Evolutionary conservation across 169 alveolate genomes (phyloP).

Genomic region (Plasmodium sp.): DNA sequence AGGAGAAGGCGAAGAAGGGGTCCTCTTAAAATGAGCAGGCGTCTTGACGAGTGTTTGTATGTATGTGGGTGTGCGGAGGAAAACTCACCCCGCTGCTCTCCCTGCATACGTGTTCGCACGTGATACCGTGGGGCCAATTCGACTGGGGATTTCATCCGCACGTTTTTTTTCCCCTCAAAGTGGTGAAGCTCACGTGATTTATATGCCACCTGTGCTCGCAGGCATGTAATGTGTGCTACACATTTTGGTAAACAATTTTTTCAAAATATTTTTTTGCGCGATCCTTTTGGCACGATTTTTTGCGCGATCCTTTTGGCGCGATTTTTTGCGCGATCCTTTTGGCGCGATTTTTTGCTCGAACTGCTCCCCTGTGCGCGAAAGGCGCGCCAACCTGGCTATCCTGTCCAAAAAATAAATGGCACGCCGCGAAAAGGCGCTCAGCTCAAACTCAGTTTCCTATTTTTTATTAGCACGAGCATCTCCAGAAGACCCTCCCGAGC

Average conservation of each 20-base stretch:
- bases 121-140: not conserved
- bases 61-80: not conserved
- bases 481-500: constrained; percentile 26
- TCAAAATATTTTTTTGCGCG: not conserved
- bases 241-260: not conserved
- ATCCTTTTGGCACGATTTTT: not conserved
- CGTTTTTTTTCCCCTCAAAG: not conserved
- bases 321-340: not conserved
- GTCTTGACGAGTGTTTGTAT: not conserved
- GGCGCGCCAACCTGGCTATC: not conserved
- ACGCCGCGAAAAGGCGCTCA: not conserved
- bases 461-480: constrained; percentile 43
- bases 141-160: not conserved
- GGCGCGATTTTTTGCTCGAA: not conserved
- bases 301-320: not conserved
- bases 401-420: not conserved
- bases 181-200: not conserved
- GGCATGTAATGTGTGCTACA: not conserved
- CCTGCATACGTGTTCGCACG: not conserved
- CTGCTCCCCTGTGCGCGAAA: not conserved
- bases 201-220: not conserved
- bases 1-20: constrained; percentile 6
- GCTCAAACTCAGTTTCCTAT: constrained; percentile 24
- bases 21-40: not conserved
- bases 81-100: not conserved